These are phyloP conservation scores for Phaffomyces antillensis DNA, from an alignment of 805 yeast genomes.

Conservation along the genomic window DNA sequence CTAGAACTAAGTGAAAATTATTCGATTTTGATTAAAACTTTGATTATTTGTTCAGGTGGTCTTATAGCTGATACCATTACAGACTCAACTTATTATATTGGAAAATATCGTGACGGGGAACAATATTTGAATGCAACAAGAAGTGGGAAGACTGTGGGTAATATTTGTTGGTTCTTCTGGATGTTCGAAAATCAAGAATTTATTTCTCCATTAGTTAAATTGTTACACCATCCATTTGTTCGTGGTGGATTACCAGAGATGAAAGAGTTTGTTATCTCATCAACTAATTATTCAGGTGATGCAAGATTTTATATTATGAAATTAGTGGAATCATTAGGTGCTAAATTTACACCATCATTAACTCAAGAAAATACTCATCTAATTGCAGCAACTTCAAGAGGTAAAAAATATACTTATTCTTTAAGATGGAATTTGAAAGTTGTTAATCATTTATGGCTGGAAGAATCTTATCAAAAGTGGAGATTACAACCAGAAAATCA, in stretches of 20 bases:
- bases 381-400: conserved; percentile 57
- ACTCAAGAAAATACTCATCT: conserved; percentile 64
- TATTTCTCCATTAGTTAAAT: conserved; percentile 44
- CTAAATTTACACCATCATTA: conserved; percentile 58
- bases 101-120: conserved; percentile 53
- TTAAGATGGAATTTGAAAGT: conserved; percentile 56
- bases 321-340: conserved; percentile 66
- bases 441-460: conserved; percentile 85
- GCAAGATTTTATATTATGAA: conserved; percentile 66
- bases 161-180: conserved; percentile 68
- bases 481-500: conserved; percentile 36
- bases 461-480: conserved; percentile 69
- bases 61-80: conserved; percentile 24
- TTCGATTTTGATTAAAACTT: conserved; percentile 30
- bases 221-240: conserved; percentile 65
- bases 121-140: conserved; percentile 42
- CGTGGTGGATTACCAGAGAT: conserved; percentile 45
- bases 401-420: conserved; percentile 74
- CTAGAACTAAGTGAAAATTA: conserved; percentile 43
- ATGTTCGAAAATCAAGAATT: conserved; percentile 50
- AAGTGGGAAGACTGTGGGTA: conserved; percentile 46
- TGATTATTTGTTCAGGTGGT: conserved; percentile 54
- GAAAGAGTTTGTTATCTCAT: conserved; percentile 48
- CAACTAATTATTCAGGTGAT: conserved; percentile 82
- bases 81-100: conserved; percentile 46